Base-by-base conservation (phyloP, 768 basidiomycete genomes). In the Chalciporus pseudorubinellus region DNA sequence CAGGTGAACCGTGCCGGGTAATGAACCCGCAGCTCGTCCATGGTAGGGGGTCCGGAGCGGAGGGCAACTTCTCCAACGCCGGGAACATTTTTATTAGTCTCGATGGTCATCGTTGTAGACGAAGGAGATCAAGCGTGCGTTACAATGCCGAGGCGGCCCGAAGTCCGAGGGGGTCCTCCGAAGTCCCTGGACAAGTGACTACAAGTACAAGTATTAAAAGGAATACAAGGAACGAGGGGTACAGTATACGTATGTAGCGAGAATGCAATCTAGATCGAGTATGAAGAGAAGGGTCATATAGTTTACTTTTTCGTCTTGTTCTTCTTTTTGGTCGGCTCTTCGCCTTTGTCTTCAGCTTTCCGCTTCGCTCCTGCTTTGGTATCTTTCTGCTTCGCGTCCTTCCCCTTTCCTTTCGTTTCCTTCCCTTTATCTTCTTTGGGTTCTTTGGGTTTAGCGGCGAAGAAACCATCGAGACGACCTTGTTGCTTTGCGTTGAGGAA, bases 401-500 rank as follows among this genome's bases (percentile, higher is more conserved):
- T 56, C 49, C 67, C 63, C 73, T 78, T 51, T 1, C 62, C 59
- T 12, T 70, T 71, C 9, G 62, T 67, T 26, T 71, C 80, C n/a
- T 83, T 79, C 2, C 47, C 24, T 10, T 71, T 70, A 14, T 69
- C 70, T 36, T 75, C 80, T 38, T 82, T 78, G 49, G 82, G 80
- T 6, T 64, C 56, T 57, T 83, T 83, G 2, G 81, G 70, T 61
- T 88, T 84, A 11, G 84, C 82, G 1, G 85, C 82, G 72, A 99
- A 99, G 72, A 99, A 99, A 0, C 93, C 88, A 62, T 98, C 97
- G 13, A 99, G 77, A 10, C 97, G 85, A 9, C 97, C 95, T 71
- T 99, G 97, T 61, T 98, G 97, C 65, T 98, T 98, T 29, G 85
- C 82, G 46, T 82, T 85, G 44, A 98, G 74, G 68, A 82, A 88